Base-by-base conservation (phyloP, 371 early-diverging fungal genomes). In the Mucor circinelloides region DNA sequence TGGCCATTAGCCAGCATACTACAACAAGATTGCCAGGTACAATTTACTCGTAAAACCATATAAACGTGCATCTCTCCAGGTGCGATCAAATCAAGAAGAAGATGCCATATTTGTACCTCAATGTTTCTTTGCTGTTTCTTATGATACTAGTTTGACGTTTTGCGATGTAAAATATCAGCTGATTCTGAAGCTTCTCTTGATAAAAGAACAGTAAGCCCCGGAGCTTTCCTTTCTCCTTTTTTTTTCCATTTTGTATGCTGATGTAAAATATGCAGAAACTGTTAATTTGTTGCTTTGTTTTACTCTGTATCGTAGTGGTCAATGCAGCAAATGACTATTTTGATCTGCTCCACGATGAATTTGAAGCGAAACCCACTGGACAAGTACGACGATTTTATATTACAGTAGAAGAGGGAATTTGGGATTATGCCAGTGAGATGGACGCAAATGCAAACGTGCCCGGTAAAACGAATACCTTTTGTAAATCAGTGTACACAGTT, bases 331-430 rank as follows among this genome's bases (percentile, higher is more conserved):
- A 48, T 10, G 66, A 73, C 19, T 71, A 78, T 40, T 80, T 80
- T 66, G 61, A 69, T 21, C n/a, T 67, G 25, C 59, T 83, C 6
- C 69, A 77, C 36, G 56, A 74, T 17, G 83, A 83, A 60, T 56
- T 80, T 6, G 50, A 65, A 73, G 15, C 64, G 70, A 48, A 63
- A 62, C 6, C 30, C 0, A 70, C 69, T 13, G 84, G 81, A 0
- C 58, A 56, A 31, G 73, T 55, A 8, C 56, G 66, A 2, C 34
- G 46, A 13, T 87, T 77, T 60, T 87, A 76, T 56, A 78, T 87
- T 59, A 75, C 82, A 30, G 84, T 79, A 10, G 83, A 84, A 59
- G 84, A 84, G 57, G 60, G 73, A 25, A 64, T 63, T 7, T 87
- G 87, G 87, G 74, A 87, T 60, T 87, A 87, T 75, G 57, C 59